Evolutionary conservation across 2,329 filamentous ascomycete species (phyloP).

Genomic region (Anthostomella pinea): DNA sequence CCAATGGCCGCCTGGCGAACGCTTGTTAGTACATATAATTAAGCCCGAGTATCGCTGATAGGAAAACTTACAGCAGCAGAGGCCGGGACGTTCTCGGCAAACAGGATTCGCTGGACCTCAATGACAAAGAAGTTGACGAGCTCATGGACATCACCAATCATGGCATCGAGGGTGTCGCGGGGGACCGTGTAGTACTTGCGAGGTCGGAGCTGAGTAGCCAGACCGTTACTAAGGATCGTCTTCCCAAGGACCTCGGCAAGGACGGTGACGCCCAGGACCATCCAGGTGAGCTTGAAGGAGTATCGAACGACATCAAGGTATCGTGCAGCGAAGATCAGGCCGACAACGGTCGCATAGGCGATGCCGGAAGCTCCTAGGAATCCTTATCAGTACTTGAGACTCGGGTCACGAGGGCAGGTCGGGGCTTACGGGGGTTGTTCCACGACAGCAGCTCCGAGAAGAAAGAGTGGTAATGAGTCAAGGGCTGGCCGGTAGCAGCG

Average conservation of each 20-base stretch:
- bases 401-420: conserved; percentile 4
- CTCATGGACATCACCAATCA: conserved; percentile 64
- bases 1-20: conserved; percentile 51
- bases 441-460: conserved; percentile 68
- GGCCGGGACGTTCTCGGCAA: conserved; percentile 62
- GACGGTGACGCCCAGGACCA: conserved; percentile 58
- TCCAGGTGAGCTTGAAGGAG: conserved; percentile 63
- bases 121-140: conserved; percentile 71
- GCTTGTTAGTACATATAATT: conserved; percentile 9
- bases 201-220: conserved; percentile 64
- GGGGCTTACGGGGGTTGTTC: conserved; percentile 61
- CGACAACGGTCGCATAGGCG: conserved; percentile 57
- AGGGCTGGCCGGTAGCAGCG: conserved; percentile 58
- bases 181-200: conserved; percentile 66
- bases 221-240: conserved; percentile 56
- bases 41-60: not conserved
- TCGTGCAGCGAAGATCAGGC: conserved; percentile 59
- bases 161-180: conserved; percentile 56
- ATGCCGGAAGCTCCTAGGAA: conserved; percentile 59
- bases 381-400: conserved; percentile 23
- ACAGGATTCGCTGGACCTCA: conserved; percentile 65
- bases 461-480: conserved; percentile 70
- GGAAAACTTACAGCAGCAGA: conserved; percentile 54
- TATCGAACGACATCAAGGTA: conserved; percentile 67
- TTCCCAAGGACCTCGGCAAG: conserved; percentile 61